Conservation (phyloP, 129 eudicot species). For the Kitagawia praeruptora region DNA sequence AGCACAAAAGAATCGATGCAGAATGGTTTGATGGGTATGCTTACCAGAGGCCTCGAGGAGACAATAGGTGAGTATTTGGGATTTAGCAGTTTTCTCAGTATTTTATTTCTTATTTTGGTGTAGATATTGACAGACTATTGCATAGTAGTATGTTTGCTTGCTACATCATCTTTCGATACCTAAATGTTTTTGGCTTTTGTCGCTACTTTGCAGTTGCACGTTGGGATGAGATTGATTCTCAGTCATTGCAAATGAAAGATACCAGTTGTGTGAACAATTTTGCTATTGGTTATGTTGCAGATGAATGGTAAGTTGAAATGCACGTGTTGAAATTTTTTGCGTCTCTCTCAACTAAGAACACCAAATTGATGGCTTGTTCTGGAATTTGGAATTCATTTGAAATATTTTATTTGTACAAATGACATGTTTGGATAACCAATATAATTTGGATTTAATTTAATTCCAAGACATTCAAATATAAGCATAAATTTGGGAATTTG, state of each 20-base stretch:
- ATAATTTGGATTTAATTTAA: too few relatives aligned
- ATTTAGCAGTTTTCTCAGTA: background rate
- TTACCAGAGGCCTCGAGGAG: conserved; percentile 57
- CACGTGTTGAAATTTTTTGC: background rate
- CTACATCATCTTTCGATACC: background rate
- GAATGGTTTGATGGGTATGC: conserved; percentile 48
- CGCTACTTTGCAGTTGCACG: conserved; percentile 48
- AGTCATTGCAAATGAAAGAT: conserved; percentile 20
- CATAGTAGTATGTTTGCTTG: background rate
- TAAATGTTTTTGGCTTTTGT: conserved; percentile 5
- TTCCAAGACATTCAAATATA: too few relatives aligned
- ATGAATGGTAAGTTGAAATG: conserved; percentile 71
- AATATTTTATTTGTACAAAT: too few relatives aligned
- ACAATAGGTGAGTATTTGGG: conserved; percentile 30
- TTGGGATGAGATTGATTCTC: conserved; percentile 52
- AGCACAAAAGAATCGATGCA: conserved; percentile 11
- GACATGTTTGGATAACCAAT: too few relatives aligned
- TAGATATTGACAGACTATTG: background rate
- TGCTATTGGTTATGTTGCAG: conserved; percentile 64
- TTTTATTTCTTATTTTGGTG: background rate
- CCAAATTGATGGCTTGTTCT: background rate
- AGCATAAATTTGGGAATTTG: too few relatives aligned
- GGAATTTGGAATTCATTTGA: too few relatives aligned
- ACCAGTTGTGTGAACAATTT: conserved; percentile 10
- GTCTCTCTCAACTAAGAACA: background rate